Conservation (phyloP, 2,329 filamentous ascomycete genomes). For the Conoideocrella luteorostrata region DNA sequence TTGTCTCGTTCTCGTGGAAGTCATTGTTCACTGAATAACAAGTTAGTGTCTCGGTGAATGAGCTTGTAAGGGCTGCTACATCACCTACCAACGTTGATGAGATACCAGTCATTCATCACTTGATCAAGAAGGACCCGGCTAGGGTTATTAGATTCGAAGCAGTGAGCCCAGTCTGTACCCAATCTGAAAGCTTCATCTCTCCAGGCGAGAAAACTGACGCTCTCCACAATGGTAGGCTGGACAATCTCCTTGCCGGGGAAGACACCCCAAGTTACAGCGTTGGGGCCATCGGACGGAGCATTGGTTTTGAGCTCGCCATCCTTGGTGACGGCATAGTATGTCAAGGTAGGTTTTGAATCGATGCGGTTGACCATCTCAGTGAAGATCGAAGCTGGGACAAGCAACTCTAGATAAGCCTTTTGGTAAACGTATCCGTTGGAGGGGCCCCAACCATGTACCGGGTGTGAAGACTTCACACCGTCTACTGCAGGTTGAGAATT, state of each 20-base stretch:
- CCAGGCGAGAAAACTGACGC: slow-evolving; percentile 95
- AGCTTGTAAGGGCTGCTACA: neutral
- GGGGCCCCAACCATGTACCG: slow-evolving; percentile 89
- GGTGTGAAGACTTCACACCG: slow-evolving; percentile 79
- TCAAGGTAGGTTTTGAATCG: slow-evolving; percentile 71
- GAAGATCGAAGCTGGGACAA: slow-evolving; percentile 76
- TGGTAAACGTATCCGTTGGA: slow-evolving; percentile 96
- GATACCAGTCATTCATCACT: slow-evolving; percentile 85
- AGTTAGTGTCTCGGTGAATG: neutral
- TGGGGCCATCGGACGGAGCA: slow-evolving; percentile 76
- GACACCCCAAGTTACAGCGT: slow-evolving; percentile 98
- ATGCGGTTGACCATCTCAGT: slow-evolving; percentile 72
- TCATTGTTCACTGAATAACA: slow-evolving; percentile 82
- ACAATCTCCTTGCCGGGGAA: slow-evolving; percentile 99
- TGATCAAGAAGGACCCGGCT: slow-evolving; percentile 74
- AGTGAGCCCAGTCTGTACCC: slow-evolving; percentile 89
- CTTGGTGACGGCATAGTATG: slow-evolving; percentile 90
- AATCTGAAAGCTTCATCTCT: slow-evolving; percentile 95
- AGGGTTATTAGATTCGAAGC: slow-evolving; percentile 69
- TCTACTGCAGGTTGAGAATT: slow-evolving; percentile 97
- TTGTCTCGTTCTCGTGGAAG: slow-evolving; percentile 75
- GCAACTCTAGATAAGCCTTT: slow-evolving; percentile 90
- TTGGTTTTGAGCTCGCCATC: slow-evolving; percentile 78
- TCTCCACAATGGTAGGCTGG: slow-evolving; percentile 99
- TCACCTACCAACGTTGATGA: slow-evolving; percentile 87